A percentile compares a stretch with the other conserved stretches of the same genome.
phyloP scores from a whole-genome alignment of 108 stramenopile species.

The Fragilaria radians region DNA sequence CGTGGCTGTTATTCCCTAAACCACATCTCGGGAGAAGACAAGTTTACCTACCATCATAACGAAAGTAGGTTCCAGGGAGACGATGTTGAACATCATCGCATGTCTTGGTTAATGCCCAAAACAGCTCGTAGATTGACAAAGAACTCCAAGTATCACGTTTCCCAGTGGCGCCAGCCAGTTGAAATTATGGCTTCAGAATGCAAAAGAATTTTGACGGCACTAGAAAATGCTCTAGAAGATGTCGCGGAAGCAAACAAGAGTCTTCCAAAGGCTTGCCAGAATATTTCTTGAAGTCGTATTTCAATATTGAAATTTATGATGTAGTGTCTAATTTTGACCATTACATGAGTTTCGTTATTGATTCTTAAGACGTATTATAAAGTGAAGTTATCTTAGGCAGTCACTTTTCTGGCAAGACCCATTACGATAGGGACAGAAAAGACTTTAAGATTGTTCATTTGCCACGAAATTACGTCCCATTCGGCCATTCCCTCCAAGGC shows the following conservation, averaged over 20 bases:
- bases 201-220: constrained; percentile 16
- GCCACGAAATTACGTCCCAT: constrained; percentile 29
- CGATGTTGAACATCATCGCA: constrained; percentile 22
- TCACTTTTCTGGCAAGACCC: constrained; percentile 7
- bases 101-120: constrained; percentile 41
- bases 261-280: constrained; percentile 33
- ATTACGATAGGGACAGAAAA: constrained; percentile 8
- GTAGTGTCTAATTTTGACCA: too few relatives aligned
- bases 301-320: too few relatives aligned
- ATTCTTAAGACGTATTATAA: too few relatives aligned
- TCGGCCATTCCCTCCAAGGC: constrained; percentile 1
- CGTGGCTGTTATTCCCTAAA: constrained; percentile 24
- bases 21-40: constrained; percentile 24
- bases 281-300: constrained; percentile 3
- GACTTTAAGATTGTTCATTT: constrained; percentile 5
- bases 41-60: constrained; percentile 11
- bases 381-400: too few relatives aligned
- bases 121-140: constrained; percentile 32
- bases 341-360: too few relatives aligned
- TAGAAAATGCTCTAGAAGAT: constrained; percentile 23
- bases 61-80: constrained; percentile 14
- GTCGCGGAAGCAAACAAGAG: constrained; percentile 21
- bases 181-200: constrained; percentile 20
- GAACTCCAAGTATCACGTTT: constrained; percentile 21
- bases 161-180: constrained; percentile 29